Evolutionary conservation across 2,329 filamentous ascomycete genomes (phyloP).

Genomic region (Cladorrhinum sp.): DNA sequence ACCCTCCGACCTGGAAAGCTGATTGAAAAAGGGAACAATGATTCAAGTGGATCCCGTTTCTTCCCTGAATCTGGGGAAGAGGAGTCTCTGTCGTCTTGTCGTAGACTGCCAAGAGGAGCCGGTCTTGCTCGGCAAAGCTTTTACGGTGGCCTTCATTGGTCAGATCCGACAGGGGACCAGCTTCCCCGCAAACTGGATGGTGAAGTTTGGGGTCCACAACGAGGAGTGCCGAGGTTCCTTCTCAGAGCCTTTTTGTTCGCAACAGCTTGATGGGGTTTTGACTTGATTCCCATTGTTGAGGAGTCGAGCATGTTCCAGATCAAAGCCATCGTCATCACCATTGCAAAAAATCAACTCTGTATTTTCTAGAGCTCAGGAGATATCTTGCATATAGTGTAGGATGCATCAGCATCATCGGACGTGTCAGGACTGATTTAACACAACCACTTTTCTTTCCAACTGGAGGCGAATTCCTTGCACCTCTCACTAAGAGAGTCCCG

Average conservation of each 20-base stretch:
- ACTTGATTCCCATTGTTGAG: not conserved
- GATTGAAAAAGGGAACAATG: not conserved
- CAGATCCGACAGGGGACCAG: conserved; percentile 3
- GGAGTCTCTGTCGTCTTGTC: not conserved
- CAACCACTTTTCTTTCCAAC: too few species aligned
- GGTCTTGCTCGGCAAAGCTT: conserved; percentile 4
- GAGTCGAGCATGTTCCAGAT: too few species aligned
- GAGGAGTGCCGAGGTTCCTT: conserved; percentile 14
- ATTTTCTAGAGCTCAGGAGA: too few species aligned
- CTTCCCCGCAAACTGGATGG: conserved; percentile 11
- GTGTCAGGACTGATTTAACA: too few species aligned
- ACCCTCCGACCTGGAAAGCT: not conserved
- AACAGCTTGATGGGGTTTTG: not conserved
- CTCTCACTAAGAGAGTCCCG: too few species aligned
- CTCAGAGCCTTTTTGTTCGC: not conserved
- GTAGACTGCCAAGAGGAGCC: not conserved
- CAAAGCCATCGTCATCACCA: too few species aligned
- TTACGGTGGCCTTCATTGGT: not conserved
- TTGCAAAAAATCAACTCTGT: too few species aligned
- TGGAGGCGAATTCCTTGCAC: too few species aligned
- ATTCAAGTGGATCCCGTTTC: not conserved
- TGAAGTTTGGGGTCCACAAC: not conserved
- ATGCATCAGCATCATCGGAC: too few species aligned
- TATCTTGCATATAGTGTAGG: too few species aligned
- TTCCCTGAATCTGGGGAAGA: not conserved